These are phyloP conservation scores for Syzygium aqueum DNA, from an alignment of 345 rosid species.

Conservation along the genomic window DNA sequence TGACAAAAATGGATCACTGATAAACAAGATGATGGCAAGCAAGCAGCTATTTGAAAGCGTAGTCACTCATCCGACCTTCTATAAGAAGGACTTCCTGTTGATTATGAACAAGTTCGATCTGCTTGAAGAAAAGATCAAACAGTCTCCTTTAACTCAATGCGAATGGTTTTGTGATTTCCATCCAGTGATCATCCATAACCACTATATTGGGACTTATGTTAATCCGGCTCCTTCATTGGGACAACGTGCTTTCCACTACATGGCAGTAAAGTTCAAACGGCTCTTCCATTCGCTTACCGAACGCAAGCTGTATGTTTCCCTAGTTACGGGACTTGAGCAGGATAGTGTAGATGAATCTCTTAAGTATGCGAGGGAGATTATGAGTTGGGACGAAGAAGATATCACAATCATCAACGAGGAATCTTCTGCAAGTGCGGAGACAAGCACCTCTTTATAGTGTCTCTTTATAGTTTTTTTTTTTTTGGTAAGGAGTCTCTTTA, in stretches of 20 bases:
- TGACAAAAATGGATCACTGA: slow-evolving; percentile 37
- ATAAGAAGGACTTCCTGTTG: slow-evolving; percentile 67
- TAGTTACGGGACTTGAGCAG: slow-evolving; percentile 43
- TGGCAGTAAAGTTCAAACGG: slow-evolving; percentile 68
- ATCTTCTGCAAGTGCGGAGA: slow-evolving; percentile 39
- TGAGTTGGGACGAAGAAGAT: slow-evolving; percentile 50
- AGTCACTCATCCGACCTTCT: slow-evolving; percentile 46
- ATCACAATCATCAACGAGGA: slow-evolving; percentile 14
- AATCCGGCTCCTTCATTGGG: slow-evolving; percentile 37
- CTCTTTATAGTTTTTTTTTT: no score
- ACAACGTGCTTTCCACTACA: slow-evolving; percentile 55
- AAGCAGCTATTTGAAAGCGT: slow-evolving; percentile 50
- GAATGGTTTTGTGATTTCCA: slow-evolving; percentile 79
- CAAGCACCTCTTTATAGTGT: slow-evolving; percentile 40
- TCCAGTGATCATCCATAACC: slow-evolving; percentile 45
- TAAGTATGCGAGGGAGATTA: slow-evolving; percentile 53
- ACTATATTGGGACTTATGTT: slow-evolving; percentile 8
- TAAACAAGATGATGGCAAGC: slow-evolving; percentile 83
- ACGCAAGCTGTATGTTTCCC: slow-evolving; percentile 49
- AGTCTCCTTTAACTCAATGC: slow-evolving; percentile 45
- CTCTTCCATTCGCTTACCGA: slow-evolving; percentile 37
- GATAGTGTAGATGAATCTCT: slow-evolving; percentile 53
- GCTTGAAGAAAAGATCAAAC: slow-evolving; percentile 58
- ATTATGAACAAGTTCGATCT: slow-evolving; percentile 76
- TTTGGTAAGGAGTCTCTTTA: no score